Conservation (phyloP, 1,139 yeast species). For the Saccharomyces hybrid region DNA sequence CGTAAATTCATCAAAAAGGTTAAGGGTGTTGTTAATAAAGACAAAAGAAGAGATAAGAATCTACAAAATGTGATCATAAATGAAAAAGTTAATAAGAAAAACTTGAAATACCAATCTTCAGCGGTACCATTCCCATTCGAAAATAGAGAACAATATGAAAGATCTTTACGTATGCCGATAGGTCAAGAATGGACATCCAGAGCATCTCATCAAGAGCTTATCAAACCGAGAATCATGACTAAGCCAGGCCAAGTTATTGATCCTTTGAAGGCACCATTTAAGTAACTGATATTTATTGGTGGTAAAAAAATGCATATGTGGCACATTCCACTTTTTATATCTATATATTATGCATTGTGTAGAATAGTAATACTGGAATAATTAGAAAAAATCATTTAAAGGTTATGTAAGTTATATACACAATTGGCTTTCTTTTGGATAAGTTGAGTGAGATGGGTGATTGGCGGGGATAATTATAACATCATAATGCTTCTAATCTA, state of each 20-base stretch:
- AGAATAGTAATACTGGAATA: constrained; percentile 1
- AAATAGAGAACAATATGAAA: constrained; percentile 87
- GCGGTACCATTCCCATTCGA: constrained; percentile 93
- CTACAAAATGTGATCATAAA: constrained; percentile 79
- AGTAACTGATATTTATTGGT: constrained; percentile 12
- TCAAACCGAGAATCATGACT: constrained; percentile 81
- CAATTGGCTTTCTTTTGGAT: not conserved
- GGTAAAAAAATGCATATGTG: not conserved
- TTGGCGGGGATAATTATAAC: not conserved
- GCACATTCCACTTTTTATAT: not conserved
- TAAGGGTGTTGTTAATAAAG: constrained; percentile 63
- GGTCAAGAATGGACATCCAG: constrained; percentile 96
- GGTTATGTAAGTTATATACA: not conserved
- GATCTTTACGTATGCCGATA: constrained; percentile 89
- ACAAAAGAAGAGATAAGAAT: constrained; percentile 70
- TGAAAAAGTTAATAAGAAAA: constrained; percentile 79
- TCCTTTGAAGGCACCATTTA: constrained; percentile 54
- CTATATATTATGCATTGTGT: constrained; percentile 3
- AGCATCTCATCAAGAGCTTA: constrained; percentile 76
- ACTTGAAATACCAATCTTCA: constrained; percentile 72
- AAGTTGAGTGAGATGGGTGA: not conserved
- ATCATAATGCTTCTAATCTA: constrained; percentile 77
- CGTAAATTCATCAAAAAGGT: constrained; percentile 61
- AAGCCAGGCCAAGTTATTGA: constrained; percentile 88
- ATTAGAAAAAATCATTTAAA: constrained; percentile 1